phyloP scores from a whole-genome alignment of 345 rosid genomes.

The Gossypium mustelinum region DNA sequence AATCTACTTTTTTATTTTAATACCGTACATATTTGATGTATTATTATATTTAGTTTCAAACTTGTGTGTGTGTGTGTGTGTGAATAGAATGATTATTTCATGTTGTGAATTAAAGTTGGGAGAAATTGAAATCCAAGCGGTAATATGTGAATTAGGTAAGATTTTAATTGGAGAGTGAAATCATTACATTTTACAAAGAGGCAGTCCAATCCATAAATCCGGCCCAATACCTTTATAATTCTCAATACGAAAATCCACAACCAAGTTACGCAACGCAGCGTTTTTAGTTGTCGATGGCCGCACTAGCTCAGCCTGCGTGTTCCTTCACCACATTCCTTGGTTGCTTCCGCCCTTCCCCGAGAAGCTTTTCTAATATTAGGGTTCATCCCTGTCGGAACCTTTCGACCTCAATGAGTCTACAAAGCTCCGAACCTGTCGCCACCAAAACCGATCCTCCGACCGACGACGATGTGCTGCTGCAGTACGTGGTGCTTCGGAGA shows the following conservation, averaged over 20 bases:
- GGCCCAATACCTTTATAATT: too few species aligned
- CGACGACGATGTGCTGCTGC: slow-evolving; percentile 54
- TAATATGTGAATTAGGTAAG: too few species aligned
- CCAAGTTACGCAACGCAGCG: background rate
- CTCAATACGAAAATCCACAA: background rate
- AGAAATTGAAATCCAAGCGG: too few species aligned
- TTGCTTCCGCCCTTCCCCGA: slow-evolving; percentile 11
- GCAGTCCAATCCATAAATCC: too few species aligned
- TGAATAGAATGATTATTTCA: too few species aligned
- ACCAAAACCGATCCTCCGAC: slow-evolving; percentile 20
- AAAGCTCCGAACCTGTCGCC: slow-evolving; percentile 19
- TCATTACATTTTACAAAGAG: too few species aligned
- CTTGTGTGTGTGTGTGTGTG: too few species aligned
- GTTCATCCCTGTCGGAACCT: background rate
- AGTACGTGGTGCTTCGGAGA: slow-evolving; percentile 86
- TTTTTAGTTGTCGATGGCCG: background rate
- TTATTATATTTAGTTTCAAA: too few species aligned
- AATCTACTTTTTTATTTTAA: too few species aligned
- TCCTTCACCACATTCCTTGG: background rate
- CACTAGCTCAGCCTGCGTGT: background rate
- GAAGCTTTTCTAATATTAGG: background rate
- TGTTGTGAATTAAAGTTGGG: too few species aligned
- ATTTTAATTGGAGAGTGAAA: too few species aligned
- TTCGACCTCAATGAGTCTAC: slow-evolving; percentile 41
- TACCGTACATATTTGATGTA: too few species aligned